These are phyloP conservation scores for Paramyrothecium roridum DNA, from an alignment of 2,329 filamentous ascomycete genomes.

Conservation along the genomic window DNA sequence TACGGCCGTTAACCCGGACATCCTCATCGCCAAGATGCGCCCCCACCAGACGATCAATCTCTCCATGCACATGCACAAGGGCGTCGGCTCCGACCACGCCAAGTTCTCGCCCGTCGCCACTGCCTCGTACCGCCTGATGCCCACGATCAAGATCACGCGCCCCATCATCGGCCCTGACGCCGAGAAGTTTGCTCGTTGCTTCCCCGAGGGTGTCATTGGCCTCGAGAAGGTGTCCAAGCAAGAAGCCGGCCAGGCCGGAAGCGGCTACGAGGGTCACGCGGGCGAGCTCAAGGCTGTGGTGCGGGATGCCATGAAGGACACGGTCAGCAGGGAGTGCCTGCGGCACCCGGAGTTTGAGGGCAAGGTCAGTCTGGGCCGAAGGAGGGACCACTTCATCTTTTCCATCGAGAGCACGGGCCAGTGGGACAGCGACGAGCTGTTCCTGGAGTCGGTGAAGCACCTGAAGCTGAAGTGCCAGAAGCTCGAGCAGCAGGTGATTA, in stretches of 20 bases:
- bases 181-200: conserved; percentile 85
- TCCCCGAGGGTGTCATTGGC: conserved; percentile 82
- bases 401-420: conserved; percentile 92
- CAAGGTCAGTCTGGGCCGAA: conserved; percentile 89
- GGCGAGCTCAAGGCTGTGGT: conserved; percentile 89
- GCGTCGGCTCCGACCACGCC: conserved; percentile 88
- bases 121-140: conserved; percentile 86
- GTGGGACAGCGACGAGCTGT: conserved; percentile 89
- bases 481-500: conserved; percentile 67
- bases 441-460: conserved; percentile 82
- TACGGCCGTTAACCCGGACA: conserved; percentile 80
- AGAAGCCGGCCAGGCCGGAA: conserved; percentile 58
- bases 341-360: conserved; percentile 90
- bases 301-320: conserved; percentile 84
- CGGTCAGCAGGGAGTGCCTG: conserved; percentile 88
- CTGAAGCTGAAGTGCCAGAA: conserved; percentile 80
- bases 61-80: conserved; percentile 91
- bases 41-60: conserved; percentile 85
- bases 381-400: conserved; percentile 97
- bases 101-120: conserved; percentile 98
- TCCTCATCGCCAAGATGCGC: conserved; percentile 89
- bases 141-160: conserved; percentile 76
- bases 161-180: conserved; percentile 88
- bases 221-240: conserved; percentile 67
- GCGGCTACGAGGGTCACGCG: conserved; percentile 68